Evolutionary conservation across 192 early-diverging fungal species (phyloP).

Genomic region (Umbelopsis ramanniana): DNA sequence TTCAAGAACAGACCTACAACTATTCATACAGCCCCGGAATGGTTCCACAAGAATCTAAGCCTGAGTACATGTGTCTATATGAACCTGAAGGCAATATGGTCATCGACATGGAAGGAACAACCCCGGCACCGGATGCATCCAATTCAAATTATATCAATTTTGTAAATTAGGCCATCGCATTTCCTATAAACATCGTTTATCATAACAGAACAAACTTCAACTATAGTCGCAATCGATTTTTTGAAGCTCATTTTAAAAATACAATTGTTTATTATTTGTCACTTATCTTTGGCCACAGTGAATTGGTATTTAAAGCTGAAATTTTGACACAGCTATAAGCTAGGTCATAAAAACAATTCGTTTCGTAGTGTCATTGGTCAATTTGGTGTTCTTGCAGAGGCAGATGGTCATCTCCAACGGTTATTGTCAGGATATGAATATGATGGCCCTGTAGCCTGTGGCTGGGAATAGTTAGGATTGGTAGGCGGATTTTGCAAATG

Average conservation of each 20-base stretch:
- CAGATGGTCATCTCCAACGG: not conserved
- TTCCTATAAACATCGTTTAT: not conserved
- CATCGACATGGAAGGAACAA: constrained; percentile 19
- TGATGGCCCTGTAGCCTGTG: constrained; percentile 1
- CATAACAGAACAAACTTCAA: not conserved
- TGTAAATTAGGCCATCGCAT: constrained; percentile 2
- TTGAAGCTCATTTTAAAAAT: not conserved
- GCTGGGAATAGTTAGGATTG: not conserved
- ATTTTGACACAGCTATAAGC: no score
- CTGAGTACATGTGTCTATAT: constrained; percentile 66
- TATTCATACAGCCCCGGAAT: constrained; percentile 66
- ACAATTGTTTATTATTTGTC: no score
- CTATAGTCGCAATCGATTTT: no score
- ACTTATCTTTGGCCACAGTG: no score
- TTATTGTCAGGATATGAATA: not conserved
- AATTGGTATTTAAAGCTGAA: no score
- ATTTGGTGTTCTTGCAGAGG: no score
- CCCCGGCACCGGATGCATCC: not conserved
- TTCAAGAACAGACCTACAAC: constrained; percentile 93
- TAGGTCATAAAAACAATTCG: no score
- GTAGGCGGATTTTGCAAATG: not conserved
- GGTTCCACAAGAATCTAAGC: constrained; percentile 25
- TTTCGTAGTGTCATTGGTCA: no score
- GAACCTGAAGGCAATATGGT: constrained; percentile 44
- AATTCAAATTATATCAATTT: constrained; percentile 1